A percentile compares a stretch with the other conserved stretches of the same genome.
phyloP scores from a whole-genome alignment of 345 rosid species.

The Salix arbutifolia region DNA sequence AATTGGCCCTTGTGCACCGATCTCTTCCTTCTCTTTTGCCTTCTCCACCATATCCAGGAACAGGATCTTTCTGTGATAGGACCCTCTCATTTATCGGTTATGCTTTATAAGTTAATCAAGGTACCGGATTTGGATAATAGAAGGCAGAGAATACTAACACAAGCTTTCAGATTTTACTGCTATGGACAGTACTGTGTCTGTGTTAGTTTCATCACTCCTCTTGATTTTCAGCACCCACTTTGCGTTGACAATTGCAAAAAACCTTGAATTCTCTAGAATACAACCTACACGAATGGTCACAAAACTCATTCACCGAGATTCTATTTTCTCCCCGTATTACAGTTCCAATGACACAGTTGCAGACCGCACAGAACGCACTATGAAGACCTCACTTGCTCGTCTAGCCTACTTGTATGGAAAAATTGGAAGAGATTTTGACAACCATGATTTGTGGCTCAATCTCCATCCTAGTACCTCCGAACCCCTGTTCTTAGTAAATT shows the following conservation, averaged over 20 bases:
- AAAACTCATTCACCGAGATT: constrained; percentile 31
- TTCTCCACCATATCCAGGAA: background rate
- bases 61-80: too few species aligned
- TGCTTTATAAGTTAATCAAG: too few species aligned
- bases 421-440: constrained; percentile 3
- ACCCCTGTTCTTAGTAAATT: constrained; percentile 31
- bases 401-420: constrained; percentile 23
- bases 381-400: constrained; percentile 30
- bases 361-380: constrained; percentile 17
- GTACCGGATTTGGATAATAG: background rate
- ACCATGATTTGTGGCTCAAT: constrained; percentile 27
- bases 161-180: background rate
- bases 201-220: background rate
- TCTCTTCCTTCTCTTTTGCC: too few species aligned
- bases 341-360: constrained; percentile 17
- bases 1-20: too few species aligned
- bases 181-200: background rate
- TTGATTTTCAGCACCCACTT: background rate
- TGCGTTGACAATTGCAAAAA: background rate
- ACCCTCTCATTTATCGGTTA: too few species aligned
- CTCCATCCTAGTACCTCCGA: constrained; percentile 20
- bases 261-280: background rate
- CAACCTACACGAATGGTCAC: constrained; percentile 1
- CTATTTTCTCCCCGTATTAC: constrained; percentile 27
- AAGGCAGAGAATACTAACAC: background rate